Evolutionary conservation across 164 flowering plant genomes (phyloP).

Genomic region (Buxus sempervirens): DNA sequence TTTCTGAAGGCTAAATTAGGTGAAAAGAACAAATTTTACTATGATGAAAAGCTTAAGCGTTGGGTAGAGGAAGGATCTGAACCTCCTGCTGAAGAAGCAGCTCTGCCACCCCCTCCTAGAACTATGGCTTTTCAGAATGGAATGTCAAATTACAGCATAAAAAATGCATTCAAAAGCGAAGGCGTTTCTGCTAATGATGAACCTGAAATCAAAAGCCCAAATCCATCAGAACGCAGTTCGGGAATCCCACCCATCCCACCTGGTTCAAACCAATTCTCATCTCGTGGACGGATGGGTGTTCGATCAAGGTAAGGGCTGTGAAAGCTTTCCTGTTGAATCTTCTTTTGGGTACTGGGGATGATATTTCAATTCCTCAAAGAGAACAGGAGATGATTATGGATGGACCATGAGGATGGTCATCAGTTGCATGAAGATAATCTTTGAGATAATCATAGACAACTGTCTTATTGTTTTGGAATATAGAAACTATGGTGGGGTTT

Average conservation of each 20-base stretch:
- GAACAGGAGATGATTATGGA: background rate
- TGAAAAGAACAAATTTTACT: slow-evolving; percentile 81
- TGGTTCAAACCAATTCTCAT: slow-evolving; percentile 76
- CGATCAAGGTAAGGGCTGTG: slow-evolving; percentile 62
- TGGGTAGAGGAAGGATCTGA: slow-evolving; percentile 98
- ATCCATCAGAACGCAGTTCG: slow-evolving; percentile 41
- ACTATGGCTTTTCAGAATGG: slow-evolving; percentile 64
- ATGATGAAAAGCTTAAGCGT: slow-evolving; percentile 90
- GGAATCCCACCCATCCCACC: slow-evolving; percentile 87
- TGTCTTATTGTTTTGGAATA: no score
- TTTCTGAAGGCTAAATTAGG: slow-evolving; percentile 84
- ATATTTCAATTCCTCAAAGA: background rate
- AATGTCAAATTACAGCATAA: slow-evolving; percentile 42
- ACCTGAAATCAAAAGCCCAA: slow-evolving; percentile 34
- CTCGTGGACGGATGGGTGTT: slow-evolving; percentile 84
- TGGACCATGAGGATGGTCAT: background rate
- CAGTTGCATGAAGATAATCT: background rate
- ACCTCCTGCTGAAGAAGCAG: slow-evolving; percentile 78
- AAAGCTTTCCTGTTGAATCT: background rate
- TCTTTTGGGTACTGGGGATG: background rate
- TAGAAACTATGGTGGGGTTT: no score
- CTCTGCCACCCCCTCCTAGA: slow-evolving; percentile 85
- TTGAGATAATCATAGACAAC: no score
- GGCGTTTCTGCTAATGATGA: slow-evolving; percentile 36
- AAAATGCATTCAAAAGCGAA: slow-evolving; percentile 41